phyloP scores from a whole-genome alignment of 2,329 filamentous ascomycete species.

The Kalmusia sp. region DNA sequence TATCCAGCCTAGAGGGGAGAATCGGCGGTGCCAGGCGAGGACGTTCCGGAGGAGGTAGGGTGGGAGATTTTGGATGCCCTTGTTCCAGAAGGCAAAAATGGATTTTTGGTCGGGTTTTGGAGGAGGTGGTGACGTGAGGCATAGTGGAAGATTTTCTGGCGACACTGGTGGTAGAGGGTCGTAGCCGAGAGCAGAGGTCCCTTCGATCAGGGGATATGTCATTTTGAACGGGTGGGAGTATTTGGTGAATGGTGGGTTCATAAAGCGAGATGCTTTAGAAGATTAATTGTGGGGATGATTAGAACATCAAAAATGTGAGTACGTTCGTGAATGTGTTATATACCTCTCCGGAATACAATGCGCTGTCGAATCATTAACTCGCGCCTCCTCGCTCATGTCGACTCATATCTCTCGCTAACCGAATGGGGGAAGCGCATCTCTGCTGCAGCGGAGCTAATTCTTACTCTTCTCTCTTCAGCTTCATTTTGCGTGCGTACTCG shows the following conservation, averaged over 20 bases:
- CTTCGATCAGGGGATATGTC: conserved; percentile 23
- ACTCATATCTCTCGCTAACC: background rate
- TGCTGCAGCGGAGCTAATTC: background rate
- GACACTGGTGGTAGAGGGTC: conserved; percentile 3
- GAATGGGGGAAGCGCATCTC: background rate
- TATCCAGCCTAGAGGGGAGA: conserved; percentile 59
- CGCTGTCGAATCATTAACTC: background rate
- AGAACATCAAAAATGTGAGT: too few species aligned
- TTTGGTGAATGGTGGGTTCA: too few species aligned
- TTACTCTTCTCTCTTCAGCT: background rate
- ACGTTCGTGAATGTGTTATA: too few species aligned
- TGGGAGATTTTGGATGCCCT: conserved; percentile 58
- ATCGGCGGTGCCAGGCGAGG: conserved; percentile 61
- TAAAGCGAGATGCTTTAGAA: too few species aligned
- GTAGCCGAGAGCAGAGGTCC: conserved; percentile 13
- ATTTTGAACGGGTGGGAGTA: conserved; percentile 1
- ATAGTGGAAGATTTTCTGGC: conserved; percentile 8
- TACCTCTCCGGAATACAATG: background rate
- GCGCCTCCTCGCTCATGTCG: background rate
- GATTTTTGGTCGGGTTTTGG: conserved; percentile 58
- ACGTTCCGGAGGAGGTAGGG: conserved; percentile 61
- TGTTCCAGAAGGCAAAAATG: conserved; percentile 67
- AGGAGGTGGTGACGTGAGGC: conserved; percentile 30
- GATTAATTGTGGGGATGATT: too few species aligned
- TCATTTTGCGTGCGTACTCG: background rate